Base-by-base conservation (phyloP, 768 basidiomycete species). In the Peribolospora kevripleyi region DNA sequence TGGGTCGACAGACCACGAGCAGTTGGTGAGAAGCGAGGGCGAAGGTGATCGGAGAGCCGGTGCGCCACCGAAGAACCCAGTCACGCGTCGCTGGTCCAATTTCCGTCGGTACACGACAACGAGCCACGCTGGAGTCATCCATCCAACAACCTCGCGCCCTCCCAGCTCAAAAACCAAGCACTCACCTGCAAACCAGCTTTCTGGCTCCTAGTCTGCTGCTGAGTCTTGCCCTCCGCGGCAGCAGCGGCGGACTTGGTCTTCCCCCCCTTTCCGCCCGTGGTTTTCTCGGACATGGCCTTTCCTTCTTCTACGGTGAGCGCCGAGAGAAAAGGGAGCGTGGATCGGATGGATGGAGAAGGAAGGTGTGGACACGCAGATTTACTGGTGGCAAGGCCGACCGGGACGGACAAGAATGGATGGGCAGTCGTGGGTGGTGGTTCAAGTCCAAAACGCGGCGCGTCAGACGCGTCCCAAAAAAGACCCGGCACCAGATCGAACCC, bases 141-240 rank as follows among this genome's bases (percentile, higher is more conserved):
- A 14, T 9, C 11, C n/a, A 49, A 40, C 36, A 11, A 48, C n/a
- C 36, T 36, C 8, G 37, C 45, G 36, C 11, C 6, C 37, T 25
- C 14, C 48, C 5, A n/a, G 4, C 46, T 3, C 54, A 53, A 50
- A 52, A 46, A 52, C 42, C 41, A 14, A 46, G 39, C 47, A 65
- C 72, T 50, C 51, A 84, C 86, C 75, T 88, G 84, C 3, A 93
- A 71, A 3, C 87, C 87, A 37, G 87, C 86, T 63, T 79, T 84
- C 65, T 80, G 77, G 66, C 84, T 86, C 50, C 69, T 64, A n/a
- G 65, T 69, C 25, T 25, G 25, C 47, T 67, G 67, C 52, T 69
- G 60, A 39, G 65, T 64, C 61, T 68, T 69, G 38, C 65, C 60
- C 60, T 68, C 66, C 5, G 62, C 62, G 7, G 65, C 68, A 43